These are phyloP conservation scores for Rhododendron henanense DNA, from an alignment of 148 eudicot genomes.

Conservation along the genomic window DNA sequence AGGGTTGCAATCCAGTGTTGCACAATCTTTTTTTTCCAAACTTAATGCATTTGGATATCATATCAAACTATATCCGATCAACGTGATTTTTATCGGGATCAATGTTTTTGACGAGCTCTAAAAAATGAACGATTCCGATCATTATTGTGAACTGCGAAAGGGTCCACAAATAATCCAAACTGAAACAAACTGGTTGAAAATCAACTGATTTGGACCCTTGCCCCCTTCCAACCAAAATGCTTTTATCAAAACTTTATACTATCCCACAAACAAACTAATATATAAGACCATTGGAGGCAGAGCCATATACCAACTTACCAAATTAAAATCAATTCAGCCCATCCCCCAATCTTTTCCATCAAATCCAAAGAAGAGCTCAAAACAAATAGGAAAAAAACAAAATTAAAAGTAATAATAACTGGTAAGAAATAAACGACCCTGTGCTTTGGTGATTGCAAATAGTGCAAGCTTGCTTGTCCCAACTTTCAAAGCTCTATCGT, in stretches of 20 bases:
- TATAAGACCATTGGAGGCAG: constrained; percentile 5
- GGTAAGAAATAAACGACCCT: not conserved
- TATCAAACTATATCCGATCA: no score
- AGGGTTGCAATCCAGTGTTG: no score
- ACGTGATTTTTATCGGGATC: no score
- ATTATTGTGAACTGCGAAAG: no score
- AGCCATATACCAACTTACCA: constrained; percentile 11
- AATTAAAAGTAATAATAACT: not conserved
- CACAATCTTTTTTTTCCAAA: no score
- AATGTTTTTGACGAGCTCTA: no score
- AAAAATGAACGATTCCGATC: no score
- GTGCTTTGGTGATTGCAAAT: constrained; percentile 27
- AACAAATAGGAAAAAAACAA: not conserved
- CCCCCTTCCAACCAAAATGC: constrained; percentile 23
- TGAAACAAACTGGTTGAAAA: no score
- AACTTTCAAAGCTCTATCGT: constrained; percentile 10
- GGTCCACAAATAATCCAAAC: no score
- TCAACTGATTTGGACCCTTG: no score
- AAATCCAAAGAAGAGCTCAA: constrained; percentile 11
- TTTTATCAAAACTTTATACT: not conserved
- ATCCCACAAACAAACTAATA: no score
- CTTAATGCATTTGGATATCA: no score
- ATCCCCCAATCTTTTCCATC: not conserved
- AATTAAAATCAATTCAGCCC: constrained; percentile 7
- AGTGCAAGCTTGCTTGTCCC: constrained; percentile 25